Percentiles rank a stretch among this genome's conserved stretches.
These are phyloP conservation scores for Hyphochytrium catenoides DNA, from an alignment of 352 stramenopile species.

Conservation along the genomic window DNA sequence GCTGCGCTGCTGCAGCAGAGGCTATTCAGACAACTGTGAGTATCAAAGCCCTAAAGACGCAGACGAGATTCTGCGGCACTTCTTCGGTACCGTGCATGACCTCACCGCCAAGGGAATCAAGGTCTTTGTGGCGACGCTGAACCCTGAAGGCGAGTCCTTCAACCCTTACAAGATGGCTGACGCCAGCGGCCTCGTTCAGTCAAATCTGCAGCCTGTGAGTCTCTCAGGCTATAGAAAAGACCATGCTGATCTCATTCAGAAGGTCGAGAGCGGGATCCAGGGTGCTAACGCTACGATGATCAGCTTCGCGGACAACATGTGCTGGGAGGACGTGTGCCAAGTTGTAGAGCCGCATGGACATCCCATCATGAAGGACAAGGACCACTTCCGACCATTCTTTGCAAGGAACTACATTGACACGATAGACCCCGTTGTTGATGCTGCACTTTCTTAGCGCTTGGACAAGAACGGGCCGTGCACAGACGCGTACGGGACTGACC, in stretches of 20 bases:
- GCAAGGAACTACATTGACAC: constrained; percentile 3
- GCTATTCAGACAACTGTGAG: constrained; percentile 2
- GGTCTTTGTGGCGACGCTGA: constrained; percentile 5
- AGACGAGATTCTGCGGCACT: neutral
- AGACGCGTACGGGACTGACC: too few relatives aligned
- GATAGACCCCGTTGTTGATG: constrained; percentile 5
- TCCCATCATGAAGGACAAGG: constrained; percentile 5
- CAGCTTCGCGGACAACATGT: constrained; percentile 7
- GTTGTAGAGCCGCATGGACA: constrained; percentile 3
- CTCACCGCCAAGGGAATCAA: constrained; percentile 1
- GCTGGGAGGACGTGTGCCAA: constrained; percentile 7
- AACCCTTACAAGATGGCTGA: constrained; percentile 3
- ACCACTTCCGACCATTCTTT: constrained; percentile 6
- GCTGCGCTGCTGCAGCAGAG: neutral
- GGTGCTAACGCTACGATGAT: constrained; percentile 4
- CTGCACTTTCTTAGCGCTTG: too few relatives aligned
- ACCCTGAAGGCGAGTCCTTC: constrained; percentile 4
- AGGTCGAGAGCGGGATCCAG: constrained; percentile 1
- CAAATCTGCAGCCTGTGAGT: neutral
- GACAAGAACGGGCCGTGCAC: too few relatives aligned
- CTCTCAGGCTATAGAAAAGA: constrained; percentile 2
- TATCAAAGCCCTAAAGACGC: constrained; percentile 2
- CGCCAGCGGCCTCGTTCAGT: neutral
- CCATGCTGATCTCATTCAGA: neutral
- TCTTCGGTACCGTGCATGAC: neutral